Base-by-base conservation (phyloP, 495 filamentous ascomycete species). In the Penicillium cataractarum region DNA sequence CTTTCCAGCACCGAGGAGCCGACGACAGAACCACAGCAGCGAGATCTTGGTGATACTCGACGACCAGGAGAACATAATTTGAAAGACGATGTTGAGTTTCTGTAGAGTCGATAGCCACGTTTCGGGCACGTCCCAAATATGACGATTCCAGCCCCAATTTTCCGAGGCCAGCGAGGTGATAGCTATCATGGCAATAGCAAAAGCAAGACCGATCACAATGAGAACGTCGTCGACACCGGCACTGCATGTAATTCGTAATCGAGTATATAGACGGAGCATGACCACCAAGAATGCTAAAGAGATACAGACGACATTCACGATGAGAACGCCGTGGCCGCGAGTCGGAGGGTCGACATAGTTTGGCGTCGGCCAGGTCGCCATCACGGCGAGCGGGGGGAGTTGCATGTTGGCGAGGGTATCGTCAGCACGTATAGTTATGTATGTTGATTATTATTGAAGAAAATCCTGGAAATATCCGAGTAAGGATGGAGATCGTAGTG, bases 41-140 rank as follows among this genome's bases (percentile, higher is more conserved):
- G 85, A 87, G 26, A 87, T 70, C 37, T 87, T 84, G 31, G 83
- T 86, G 27, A 86, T 72, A 15, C 70, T 78, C 2, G 84, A 82
- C 3, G 85, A 75, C 31, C 83, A 12, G 0, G 78, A 80, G 67
- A 88, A 88, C 22, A 82, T 67, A 10, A 85, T 75, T 62, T 85
- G 79, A 48, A 82, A 83, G 10, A 73, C 67, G 40, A 88, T 70
- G 19, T 84, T 80, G 44, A 86, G 66, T 57, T 82, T 80, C 57
- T 77, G 70, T 31, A 71, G 65, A 21, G 63, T 65, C 17, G 72
- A 65, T 13, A 80, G 57, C 70, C 73, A 70, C 2, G 67, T 32
- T 12, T 64, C 10, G 22, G 77, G 76, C 4, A 86, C 69, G 60
- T 87, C 83, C 79, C 82, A 86, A 35, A 82, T 65, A 69, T 88